These are phyloP conservation scores for Pseudogymnoascus sp. DNA, from an alignment of 2,329 filamentous ascomycete species.

Conservation along the genomic window DNA sequence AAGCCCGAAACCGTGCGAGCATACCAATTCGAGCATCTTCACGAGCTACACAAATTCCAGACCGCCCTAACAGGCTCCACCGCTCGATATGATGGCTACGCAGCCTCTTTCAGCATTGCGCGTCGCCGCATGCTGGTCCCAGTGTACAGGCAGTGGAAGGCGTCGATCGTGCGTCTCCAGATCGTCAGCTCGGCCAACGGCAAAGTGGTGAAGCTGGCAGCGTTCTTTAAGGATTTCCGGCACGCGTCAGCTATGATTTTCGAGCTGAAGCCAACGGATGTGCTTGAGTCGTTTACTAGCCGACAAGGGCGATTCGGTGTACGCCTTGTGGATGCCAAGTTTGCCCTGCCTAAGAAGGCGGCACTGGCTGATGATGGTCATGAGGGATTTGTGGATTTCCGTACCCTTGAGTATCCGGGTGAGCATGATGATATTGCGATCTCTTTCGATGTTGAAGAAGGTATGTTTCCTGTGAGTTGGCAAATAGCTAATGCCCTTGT, in stretches of 20 bases:
- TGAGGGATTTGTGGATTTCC: conserved; percentile 73
- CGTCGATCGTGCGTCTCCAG: conserved; percentile 66
- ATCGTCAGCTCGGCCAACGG: conserved; percentile 58
- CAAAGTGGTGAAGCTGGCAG: conserved; percentile 65
- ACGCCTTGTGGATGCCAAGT: conserved; percentile 79
- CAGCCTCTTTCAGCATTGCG: conserved; percentile 67
- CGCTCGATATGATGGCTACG: conserved; percentile 64
- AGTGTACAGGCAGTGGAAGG: conserved; percentile 86
- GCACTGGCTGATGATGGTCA: conserved; percentile 40
- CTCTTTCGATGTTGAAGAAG: conserved; percentile 70
- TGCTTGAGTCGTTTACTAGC: conserved; percentile 59
- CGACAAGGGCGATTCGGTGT: conserved; percentile 54
- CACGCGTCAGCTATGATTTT: conserved; percentile 83
- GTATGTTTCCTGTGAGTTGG: conserved; percentile 41
- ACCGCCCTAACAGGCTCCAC: conserved; percentile 67
- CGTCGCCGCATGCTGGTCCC: conserved; percentile 80
- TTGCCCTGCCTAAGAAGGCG: conserved; percentile 60
- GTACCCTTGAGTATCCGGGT: conserved; percentile 80
- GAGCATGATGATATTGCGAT: conserved; percentile 91
- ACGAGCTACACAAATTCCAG: conserved; percentile 69
- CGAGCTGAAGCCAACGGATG: conserved; percentile 70
- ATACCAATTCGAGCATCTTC: conserved; percentile 54
- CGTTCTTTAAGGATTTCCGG: conserved; percentile 77
- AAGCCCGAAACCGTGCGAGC: conserved; percentile 59
- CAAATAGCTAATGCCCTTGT: neutral